A percentile compares a stretch with the other conserved stretches of the same genome.
These are phyloP conservation scores for Phanerochaete sordida DNA, from an alignment of 768 basidiomycete species.

Conservation along the genomic window DNA sequence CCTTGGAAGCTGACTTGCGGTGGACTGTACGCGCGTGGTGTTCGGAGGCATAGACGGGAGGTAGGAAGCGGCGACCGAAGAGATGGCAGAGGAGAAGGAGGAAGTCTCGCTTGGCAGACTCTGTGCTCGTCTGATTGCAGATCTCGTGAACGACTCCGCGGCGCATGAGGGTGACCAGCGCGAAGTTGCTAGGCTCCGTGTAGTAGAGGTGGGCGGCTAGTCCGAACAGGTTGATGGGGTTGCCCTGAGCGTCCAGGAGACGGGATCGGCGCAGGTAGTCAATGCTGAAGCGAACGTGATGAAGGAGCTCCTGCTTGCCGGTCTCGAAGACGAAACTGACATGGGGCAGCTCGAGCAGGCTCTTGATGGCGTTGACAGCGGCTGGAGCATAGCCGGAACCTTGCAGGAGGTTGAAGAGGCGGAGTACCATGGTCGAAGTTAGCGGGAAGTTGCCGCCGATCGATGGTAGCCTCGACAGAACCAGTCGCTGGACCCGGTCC, in stretches of 20 bases:
- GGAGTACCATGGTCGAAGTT: constrained; percentile 60
- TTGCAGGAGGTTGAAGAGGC: constrained; percentile 61
- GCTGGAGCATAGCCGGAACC: constrained; percentile 51
- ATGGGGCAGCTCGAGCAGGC: constrained; percentile 54
- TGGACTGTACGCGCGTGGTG: constrained; percentile 29
- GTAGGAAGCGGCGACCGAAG: constrained; percentile 58
- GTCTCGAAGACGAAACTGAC: constrained; percentile 54
- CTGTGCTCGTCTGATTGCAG: constrained; percentile 36
- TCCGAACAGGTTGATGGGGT: constrained; percentile 53
- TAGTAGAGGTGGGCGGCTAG: constrained; percentile 58
- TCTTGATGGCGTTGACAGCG: constrained; percentile 47
- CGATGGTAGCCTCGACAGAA: constrained; percentile 59
- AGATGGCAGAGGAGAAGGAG: constrained; percentile 60
- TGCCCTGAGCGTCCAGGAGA: constrained; percentile 50
- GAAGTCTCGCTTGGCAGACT: constrained; percentile 45
- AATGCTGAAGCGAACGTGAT: constrained; percentile 67
- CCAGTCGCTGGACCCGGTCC: constrained; percentile 59
- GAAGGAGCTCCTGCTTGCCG: constrained; percentile 54
- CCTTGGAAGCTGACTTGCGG: constrained; percentile 49
- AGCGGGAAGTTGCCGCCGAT: constrained; percentile 64
- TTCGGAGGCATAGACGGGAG: constrained; percentile 37
- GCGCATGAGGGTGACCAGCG: constrained; percentile 54
- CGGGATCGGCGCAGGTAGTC: constrained; percentile 62
- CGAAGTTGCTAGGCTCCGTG: constrained; percentile 69
- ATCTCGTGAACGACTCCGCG: constrained; percentile 57